These are phyloP conservation scores for Pholiota microspora DNA, from an alignment of 768 basidiomycete genomes.

Conservation along the genomic window DNA sequence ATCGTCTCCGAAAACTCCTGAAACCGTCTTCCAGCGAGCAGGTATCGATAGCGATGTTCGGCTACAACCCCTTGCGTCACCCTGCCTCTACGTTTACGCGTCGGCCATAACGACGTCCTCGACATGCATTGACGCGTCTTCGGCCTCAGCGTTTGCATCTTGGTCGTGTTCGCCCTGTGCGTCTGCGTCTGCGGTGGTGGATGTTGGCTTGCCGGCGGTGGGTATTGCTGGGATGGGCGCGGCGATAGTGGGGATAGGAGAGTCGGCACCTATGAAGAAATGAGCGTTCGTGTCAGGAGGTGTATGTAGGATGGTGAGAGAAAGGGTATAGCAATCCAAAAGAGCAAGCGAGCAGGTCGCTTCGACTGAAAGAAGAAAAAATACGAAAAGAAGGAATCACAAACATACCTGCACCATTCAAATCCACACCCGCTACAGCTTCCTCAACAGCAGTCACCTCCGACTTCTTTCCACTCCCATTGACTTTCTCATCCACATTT, in stretches of 20 bases:
- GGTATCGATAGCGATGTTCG: too few relatives aligned
- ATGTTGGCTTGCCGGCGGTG: not conserved
- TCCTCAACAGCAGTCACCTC: slow-evolving; percentile 18
- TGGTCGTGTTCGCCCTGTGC: slow-evolving; percentile 21
- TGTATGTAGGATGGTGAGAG: too few relatives aligned
- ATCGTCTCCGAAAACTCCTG: too few relatives aligned
- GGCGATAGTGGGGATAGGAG: not conserved
- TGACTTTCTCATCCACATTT: not conserved
- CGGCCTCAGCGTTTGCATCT: slow-evolving; percentile 29
- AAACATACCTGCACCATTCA: slow-evolving; percentile 30
- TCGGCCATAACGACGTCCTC: slow-evolving; percentile 44
- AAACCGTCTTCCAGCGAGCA: too few relatives aligned
- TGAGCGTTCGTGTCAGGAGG: not conserved
- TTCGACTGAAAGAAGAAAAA: too few relatives aligned
- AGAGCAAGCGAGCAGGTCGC: too few relatives aligned
- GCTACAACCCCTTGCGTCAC: too few relatives aligned
- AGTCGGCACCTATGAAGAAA: slow-evolving; percentile 2
- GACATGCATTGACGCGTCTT: slow-evolving; percentile 22
- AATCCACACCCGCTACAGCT: slow-evolving; percentile 29
- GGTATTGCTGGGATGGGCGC: not conserved
- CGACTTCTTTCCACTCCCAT: not conserved
- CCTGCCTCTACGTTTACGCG: slow-evolving; percentile 15
- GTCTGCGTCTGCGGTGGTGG: not conserved
- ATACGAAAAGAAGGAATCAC: not conserved
- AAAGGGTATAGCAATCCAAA: too few relatives aligned